phyloP scores from a whole-genome alignment of 2,329 filamentous ascomycete genomes.

The Paraconiothyrium sp. region DNA sequence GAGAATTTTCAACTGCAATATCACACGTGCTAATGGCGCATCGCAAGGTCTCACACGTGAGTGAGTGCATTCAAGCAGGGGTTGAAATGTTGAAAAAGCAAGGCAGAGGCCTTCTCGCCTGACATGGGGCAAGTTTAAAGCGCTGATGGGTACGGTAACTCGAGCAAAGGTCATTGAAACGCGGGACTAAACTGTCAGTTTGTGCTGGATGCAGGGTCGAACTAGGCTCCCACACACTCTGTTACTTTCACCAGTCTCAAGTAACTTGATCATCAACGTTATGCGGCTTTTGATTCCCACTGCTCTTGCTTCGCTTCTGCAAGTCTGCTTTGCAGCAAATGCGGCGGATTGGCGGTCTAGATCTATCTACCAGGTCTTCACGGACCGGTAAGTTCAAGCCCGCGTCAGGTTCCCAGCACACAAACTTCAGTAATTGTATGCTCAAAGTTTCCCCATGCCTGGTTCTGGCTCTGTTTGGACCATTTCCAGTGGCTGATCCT shows the following conservation, averaged over 20 bases:
- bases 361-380: conserved; percentile 14
- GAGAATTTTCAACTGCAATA: conserved; percentile 7
- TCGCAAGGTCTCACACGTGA: not conserved
- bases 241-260: not conserved
- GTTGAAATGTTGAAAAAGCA: not conserved
- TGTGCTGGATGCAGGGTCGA: not conserved
- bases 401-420: not conserved
- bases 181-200: not conserved
- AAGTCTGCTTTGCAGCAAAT: not conserved
- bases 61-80: not conserved
- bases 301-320: conserved; percentile 7
- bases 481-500: not conserved
- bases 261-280: not conserved
- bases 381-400: conserved; percentile 13
- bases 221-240: not conserved
- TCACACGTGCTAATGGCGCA: not conserved
- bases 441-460: not conserved
- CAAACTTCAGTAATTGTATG: too few relatives aligned
- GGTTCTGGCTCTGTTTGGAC: not conserved
- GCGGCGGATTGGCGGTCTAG: conserved; percentile 10
- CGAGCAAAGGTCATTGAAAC: too few relatives aligned
- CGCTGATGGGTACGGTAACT: not conserved
- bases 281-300: not conserved
- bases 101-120: not conserved
- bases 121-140: not conserved